phyloP scores from a whole-genome alignment of 1,139 yeast species.

The Saccharomyces hybrid region DNA sequence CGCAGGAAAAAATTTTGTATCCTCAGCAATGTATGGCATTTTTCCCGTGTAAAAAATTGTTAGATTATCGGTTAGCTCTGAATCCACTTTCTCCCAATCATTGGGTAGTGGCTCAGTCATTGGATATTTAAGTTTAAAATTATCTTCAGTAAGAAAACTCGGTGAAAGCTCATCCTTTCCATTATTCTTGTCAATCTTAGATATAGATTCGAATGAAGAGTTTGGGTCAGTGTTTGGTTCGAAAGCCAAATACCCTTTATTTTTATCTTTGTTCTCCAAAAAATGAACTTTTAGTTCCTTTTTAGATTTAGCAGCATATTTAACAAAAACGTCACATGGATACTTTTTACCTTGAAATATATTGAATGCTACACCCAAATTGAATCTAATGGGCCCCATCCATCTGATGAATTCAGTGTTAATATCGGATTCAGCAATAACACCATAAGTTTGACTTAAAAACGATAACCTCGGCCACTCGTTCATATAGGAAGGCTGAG shows the following conservation, averaged over 20 bases:
- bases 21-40: conserved; percentile 82
- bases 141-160: conserved; percentile 13
- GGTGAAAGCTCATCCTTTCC: neutral
- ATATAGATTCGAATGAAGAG: conserved; percentile 3
- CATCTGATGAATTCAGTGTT: conserved; percentile 88
- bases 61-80: conserved; percentile 42
- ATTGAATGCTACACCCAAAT: conserved; percentile 65
- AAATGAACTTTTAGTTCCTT: conserved; percentile 48
- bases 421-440: conserved; percentile 88
- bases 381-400: conserved; percentile 82
- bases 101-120: conserved; percentile 44
- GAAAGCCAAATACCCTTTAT: conserved; percentile 4
- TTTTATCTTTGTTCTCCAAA: conserved; percentile 32
- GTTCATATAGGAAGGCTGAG: conserved; percentile 41
- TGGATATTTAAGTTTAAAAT: conserved; percentile 36
- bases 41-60: conserved; percentile 83
- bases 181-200: conserved; percentile 14
- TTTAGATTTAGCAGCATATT: conserved; percentile 52
- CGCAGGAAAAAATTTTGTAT: conserved; percentile 85
- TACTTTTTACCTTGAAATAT: conserved; percentile 53
- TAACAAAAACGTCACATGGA: conserved; percentile 77
- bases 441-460: conserved; percentile 78
- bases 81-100: conserved; percentile 62
- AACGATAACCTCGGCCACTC: conserved; percentile 52
- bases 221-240: neutral